phyloP scores from a whole-genome alignment of 1,139 yeast species.

The Taphrina deformans region DNA sequence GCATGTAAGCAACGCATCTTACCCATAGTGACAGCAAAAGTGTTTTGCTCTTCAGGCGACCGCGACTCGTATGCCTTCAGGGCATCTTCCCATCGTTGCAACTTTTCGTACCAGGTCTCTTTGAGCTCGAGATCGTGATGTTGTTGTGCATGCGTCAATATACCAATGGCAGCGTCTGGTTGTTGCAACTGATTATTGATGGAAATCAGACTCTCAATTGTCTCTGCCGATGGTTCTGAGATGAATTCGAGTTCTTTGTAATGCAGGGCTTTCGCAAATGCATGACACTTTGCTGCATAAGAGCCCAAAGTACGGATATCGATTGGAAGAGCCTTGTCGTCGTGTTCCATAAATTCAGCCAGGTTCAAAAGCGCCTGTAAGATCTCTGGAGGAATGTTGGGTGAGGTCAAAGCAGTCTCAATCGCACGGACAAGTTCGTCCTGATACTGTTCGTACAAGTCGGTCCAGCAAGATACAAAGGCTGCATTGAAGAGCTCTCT shows the following conservation, averaged over 20 bases:
- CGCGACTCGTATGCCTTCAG: constrained; percentile 76
- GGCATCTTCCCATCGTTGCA: constrained; percentile 98
- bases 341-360: constrained; percentile 97
- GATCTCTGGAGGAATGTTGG: constrained; percentile 93
- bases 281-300: constrained; percentile 94
- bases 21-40: constrained; percentile 85
- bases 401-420: constrained; percentile 82
- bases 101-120: constrained; percentile 96
- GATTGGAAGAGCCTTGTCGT: constrained; percentile 88
- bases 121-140: constrained; percentile 89
- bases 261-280: constrained; percentile 94
- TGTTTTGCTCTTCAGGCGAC: constrained; percentile 51
- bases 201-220: constrained; percentile 86
- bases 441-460: constrained; percentile 84
- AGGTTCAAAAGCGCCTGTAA: constrained; percentile 83
- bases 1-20: constrained; percentile 98
- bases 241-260: constrained; percentile 93
- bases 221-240: constrained; percentile 87
- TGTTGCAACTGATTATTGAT: constrained; percentile 94
- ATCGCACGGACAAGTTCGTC: constrained; percentile 85
- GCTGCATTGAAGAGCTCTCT: constrained; percentile 90
- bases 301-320: constrained; percentile 85
- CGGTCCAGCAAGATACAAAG: constrained; percentile 95
- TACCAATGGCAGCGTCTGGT: constrained; percentile 97
- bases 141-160: constrained; percentile 89